These are phyloP conservation scores for Blastobotrys persicus DNA, from an alignment of 1,139 yeast genomes.

Conservation along the genomic window DNA sequence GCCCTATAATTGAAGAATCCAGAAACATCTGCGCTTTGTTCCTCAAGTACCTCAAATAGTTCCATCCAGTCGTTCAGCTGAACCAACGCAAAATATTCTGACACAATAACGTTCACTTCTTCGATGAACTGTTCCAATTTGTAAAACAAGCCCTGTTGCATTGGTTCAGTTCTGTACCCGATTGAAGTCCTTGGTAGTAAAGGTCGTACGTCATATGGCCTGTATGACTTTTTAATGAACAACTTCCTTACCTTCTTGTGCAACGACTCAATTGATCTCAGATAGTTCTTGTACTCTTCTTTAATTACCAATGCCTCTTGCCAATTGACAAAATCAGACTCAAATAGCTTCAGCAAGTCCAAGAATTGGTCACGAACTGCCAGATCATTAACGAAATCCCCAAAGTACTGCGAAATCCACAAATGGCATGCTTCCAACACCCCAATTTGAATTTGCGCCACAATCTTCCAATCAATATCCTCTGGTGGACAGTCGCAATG, in stretches of 20 bases:
- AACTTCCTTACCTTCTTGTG: slow-evolving; percentile 69
- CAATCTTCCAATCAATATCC: slow-evolving; percentile 52
- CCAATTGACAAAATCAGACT: slow-evolving; percentile 68
- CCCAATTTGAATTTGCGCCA: slow-evolving; percentile 75
- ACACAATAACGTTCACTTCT: slow-evolving; percentile 61
- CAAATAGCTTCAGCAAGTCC: slow-evolving; percentile 64
- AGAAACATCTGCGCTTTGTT: slow-evolving; percentile 53
- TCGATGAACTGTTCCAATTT: slow-evolving; percentile 56
- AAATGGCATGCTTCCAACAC: slow-evolving; percentile 73
- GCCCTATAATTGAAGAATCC: slow-evolving; percentile 60
- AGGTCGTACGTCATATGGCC: slow-evolving; percentile 53
- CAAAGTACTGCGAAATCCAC: slow-evolving; percentile 69
- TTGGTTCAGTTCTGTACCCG: slow-evolving; percentile 31
- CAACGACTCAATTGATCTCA: slow-evolving; percentile 47
- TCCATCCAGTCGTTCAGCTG: slow-evolving; percentile 77
- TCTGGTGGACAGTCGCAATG: slow-evolving; percentile 34
- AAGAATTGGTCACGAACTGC: slow-evolving; percentile 60
- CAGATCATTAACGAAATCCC: slow-evolving; percentile 71
- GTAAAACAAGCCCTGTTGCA: slow-evolving; percentile 23
- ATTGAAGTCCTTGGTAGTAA: slow-evolving; percentile 27
- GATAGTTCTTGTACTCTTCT: slow-evolving; percentile 34
- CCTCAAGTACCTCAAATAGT: slow-evolving; percentile 70
- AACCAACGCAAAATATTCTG: slow-evolving; percentile 58
- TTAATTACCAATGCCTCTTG: slow-evolving; percentile 32
- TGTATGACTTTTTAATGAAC: slow-evolving; percentile 75